Evolutionary conservation across 805 yeast species (phyloP), one percentile per base, ranked within the genome.

Genomic region (Kluyveromyces siamensis): DNA sequence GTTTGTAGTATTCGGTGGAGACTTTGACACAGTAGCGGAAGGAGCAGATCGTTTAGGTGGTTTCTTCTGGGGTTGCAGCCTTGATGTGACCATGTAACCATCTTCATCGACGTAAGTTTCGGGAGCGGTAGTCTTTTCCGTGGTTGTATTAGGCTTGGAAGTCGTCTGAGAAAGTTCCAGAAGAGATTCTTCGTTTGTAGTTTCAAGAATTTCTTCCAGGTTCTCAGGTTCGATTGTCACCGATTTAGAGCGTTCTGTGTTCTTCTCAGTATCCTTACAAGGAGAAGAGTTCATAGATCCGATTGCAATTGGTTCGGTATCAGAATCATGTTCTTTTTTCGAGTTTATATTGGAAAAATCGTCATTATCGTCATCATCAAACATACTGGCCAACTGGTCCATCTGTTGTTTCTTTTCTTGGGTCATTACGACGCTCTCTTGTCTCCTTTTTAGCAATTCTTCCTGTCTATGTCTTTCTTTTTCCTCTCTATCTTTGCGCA

Each of bases 71-170:
- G 52, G 53, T 27, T 9, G 41, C 8, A 50, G 53, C 47, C 52
- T 58, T 48, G 55, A 56, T 5, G 68, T 63, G 11, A 65, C 68
- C 30, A 56, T 59, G 47, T 63, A 65, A 8, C 69, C 69, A 25
- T 65, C 69, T 13, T 63, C 63, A 45, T 65, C 69, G 2, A 62
- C 54, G 40, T 56, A 61, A 13, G 48, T 25, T 25, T 49, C 48
- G 17, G 48, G 52, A 47, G 48, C 52, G 25, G 42, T 35, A n/a
- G 33, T n/a, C n/a, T 37, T n/a, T 35, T 40, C 27, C 14, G 50
- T 18, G 16, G 37, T 25, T 38, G 27, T 42, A 37, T 37, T 27
- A 9, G 41, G 37, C 37, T 41, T 43, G 16, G 45, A 47, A 17
- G 37, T 33, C n/a, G 48, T 50, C 7, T 48, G 33, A 2, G 48